These are phyloP conservation scores for Linaria vulgaris DNA, from an alignment of 257 asterid species.

Conservation along the genomic window DNA sequence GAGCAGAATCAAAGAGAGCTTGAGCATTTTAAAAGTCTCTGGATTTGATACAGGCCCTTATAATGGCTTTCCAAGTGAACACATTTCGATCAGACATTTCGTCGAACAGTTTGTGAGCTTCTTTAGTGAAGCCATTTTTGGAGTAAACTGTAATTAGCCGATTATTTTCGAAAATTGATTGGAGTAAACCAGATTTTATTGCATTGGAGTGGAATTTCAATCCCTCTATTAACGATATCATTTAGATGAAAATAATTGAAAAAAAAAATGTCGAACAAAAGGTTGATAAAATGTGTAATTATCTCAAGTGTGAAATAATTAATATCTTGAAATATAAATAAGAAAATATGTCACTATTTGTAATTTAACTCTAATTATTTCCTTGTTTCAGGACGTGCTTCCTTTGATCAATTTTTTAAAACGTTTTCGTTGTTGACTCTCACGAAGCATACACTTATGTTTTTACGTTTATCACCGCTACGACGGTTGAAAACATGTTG, in stretches of 20 bases:
- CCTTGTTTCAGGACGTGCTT: too few species aligned
- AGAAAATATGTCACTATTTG: too few species aligned
- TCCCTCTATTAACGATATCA: constrained; percentile 56
- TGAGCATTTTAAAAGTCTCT: constrained; percentile 48
- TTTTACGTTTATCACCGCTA: too few species aligned
- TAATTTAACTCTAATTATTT: too few species aligned
- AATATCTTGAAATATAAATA: too few species aligned
- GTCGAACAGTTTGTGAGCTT: constrained; percentile 69
- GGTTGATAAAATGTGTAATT: too few species aligned
- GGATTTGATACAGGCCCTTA: constrained; percentile 55
- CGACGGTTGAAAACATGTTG: too few species aligned
- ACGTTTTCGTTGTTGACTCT: too few species aligned
- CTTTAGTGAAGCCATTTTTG: constrained; percentile 39
- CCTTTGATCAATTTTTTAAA: too few species aligned
- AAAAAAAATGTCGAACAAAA: too few species aligned
- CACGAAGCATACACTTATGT: too few species aligned
- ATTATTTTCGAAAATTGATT: constrained; percentile 41
- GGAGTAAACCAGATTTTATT: constrained; percentile 48
- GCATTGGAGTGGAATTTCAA: constrained; percentile 48
- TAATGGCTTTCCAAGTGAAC: constrained; percentile 75
- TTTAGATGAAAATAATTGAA: constrained; percentile 19
- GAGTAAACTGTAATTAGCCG: constrained; percentile 57
- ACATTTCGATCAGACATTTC: constrained; percentile 79
- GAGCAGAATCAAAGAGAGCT: constrained; percentile 51
- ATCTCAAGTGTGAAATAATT: too few species aligned